Evolutionary conservation across 768 basidiomycete species (phyloP).

Genomic region (Xerocomus brunneocitrinus): DNA sequence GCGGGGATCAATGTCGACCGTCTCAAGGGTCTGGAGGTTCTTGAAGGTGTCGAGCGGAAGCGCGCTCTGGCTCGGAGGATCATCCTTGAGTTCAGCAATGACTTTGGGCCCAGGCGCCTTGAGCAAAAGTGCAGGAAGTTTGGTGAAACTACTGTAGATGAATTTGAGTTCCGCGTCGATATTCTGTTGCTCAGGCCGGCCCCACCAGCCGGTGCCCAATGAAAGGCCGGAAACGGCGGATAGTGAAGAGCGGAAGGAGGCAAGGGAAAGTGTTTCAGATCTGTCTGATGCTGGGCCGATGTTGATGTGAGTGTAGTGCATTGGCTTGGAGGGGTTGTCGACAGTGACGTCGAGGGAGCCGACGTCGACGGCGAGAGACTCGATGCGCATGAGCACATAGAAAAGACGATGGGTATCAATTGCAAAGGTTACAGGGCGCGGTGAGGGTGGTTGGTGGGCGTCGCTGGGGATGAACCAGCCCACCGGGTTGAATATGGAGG

Average conservation of each 20-base stretch:
- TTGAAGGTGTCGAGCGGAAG: conserved; percentile 83
- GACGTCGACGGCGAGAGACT: conserved; percentile 70
- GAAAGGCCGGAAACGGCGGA: conserved; percentile 75
- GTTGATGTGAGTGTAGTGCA: conserved; percentile 61
- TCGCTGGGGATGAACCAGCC: conserved; percentile 46
- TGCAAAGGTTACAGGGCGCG: conserved; percentile 61
- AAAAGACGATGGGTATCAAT: conserved; percentile 82
- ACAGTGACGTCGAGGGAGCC: conserved; percentile 78
- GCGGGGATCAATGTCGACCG: conserved; percentile 78
- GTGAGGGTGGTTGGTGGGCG: conserved; percentile 25
- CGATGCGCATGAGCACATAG: conserved; percentile 83
- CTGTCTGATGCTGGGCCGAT: conserved; percentile 48
- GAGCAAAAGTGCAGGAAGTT: conserved; percentile 73
- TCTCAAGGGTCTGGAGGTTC: conserved; percentile 72
- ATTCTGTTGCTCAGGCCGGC: conserved; percentile 48
- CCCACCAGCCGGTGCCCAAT: conserved; percentile 72
- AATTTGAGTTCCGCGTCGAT: conserved; percentile 77
- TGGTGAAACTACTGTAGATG: conserved; percentile 87
- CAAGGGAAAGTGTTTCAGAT: conserved; percentile 69
- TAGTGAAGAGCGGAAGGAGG: conserved; percentile 71
- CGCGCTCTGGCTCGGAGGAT: conserved; percentile 68
- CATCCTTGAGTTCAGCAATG: conserved; percentile 64
- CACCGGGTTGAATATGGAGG: conserved; percentile 55
- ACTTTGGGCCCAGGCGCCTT: conserved; percentile 58
- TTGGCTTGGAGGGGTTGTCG: conserved; percentile 69